A percentile compares a stretch with the other conserved stretches of the same genome.
phyloP scores from a whole-genome alignment of 495 filamentous ascomycete species.

The Penicillium angulare region DNA sequence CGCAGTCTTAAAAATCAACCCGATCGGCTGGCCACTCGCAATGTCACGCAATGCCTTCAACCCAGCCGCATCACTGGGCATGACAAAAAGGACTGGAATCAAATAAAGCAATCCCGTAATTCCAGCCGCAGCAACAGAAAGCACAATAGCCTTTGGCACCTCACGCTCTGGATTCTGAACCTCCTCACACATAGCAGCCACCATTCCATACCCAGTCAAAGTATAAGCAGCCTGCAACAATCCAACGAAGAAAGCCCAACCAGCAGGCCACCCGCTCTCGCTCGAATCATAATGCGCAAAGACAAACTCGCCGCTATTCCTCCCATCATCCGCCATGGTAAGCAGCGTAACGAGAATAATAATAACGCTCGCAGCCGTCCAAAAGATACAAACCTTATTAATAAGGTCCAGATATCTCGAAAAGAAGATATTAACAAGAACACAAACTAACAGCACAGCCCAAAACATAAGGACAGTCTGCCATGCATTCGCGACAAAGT shows the following conservation, averaged over 20 bases:
- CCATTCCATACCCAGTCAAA: slow-evolving; percentile 58
- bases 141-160: slow-evolving; percentile 70
- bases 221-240: slow-evolving; percentile 60
- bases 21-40: slow-evolving; percentile 54
- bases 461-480: slow-evolving; percentile 66
- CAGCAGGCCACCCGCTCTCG: slow-evolving; percentile 58
- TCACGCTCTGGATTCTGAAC: slow-evolving; percentile 67
- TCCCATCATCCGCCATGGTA: slow-evolving; percentile 53
- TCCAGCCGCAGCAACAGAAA: slow-evolving; percentile 66
- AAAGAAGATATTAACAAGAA: slow-evolving; percentile 56
- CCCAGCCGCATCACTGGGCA: slow-evolving; percentile 38
- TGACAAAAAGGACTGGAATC: slow-evolving; percentile 64
- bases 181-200: slow-evolving; percentile 62
- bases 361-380: slow-evolving; percentile 60
- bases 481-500: slow-evolving; percentile 60
- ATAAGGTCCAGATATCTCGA: slow-evolving; percentile 59
- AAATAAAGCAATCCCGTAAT: slow-evolving; percentile 69
- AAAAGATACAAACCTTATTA: slow-evolving; percentile 67
- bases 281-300: slow-evolving; percentile 62
- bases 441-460: slow-evolving; percentile 59
- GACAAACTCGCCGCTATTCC: slow-evolving; percentile 53
- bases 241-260: slow-evolving; percentile 62
- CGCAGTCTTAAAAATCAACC: slow-evolving; percentile 33
- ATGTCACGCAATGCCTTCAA: slow-evolving; percentile 52
- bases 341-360: slow-evolving; percentile 59